Evolutionary conservation across 192 early-diverging fungal species (phyloP).

Genomic region (Pecoramyces ruminantium): DNA sequence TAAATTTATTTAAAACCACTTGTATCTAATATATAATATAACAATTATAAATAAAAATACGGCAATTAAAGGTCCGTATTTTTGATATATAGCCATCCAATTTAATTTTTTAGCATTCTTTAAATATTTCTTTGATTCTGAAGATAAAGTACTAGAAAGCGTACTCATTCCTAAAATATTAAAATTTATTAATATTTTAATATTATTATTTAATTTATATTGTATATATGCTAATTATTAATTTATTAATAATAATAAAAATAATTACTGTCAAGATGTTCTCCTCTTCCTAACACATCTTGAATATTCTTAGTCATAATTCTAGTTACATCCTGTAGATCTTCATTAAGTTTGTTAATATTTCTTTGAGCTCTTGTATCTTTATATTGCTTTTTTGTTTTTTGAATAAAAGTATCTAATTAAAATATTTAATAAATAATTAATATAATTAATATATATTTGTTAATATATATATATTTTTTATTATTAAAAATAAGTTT

Average conservation of each 20-base stretch:
- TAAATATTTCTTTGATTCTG: conserved; percentile 66
- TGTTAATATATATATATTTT: too few species aligned
- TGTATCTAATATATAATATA: conserved; percentile 53
- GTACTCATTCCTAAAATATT: conserved; percentile 34
- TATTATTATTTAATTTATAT: too few species aligned
- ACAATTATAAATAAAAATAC: conserved; percentile 62
- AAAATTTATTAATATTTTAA: too few species aligned
- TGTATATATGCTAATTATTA: too few species aligned
- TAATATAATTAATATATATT: not conserved
- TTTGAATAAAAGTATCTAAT: conserved; percentile 92
- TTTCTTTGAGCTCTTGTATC: conserved; percentile 86
- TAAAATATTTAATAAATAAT: not conserved
- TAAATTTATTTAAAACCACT: conserved; percentile 17
- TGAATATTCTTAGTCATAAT: conserved; percentile 99
- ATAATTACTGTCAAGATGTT: conserved; percentile 51
- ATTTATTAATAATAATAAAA: not conserved
- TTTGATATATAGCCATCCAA: conserved; percentile 77
- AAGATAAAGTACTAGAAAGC: conserved; percentile 41
- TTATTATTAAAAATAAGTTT: too few species aligned
- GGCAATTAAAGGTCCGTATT: conserved; percentile 77
- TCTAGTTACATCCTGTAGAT: conserved; percentile 84
- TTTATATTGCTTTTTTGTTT: conserved; percentile 90
- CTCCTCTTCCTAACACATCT: conserved; percentile 80
- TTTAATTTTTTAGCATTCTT: conserved; percentile 76
- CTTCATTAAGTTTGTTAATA: conserved; percentile 82